Percentiles rank a stretch among this genome's conserved stretches.
Evolutionary conservation across 306 rosid species (phyloP).

Genomic region (Quercus variabilis): DNA sequence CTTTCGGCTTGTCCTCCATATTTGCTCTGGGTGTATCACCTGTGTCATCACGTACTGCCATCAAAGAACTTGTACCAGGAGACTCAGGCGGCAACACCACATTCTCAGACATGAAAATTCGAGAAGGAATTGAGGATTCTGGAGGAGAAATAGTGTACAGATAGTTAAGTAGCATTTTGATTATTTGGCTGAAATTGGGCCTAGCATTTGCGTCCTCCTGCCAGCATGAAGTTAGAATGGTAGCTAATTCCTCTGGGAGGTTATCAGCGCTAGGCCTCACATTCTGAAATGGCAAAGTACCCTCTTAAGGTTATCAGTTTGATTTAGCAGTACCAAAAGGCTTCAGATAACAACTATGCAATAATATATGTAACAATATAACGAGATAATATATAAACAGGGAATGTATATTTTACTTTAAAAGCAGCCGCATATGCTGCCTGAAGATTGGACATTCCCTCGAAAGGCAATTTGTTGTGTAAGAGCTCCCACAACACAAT

Average conservation of each 20-base stretch:
- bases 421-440: constrained; percentile 98
- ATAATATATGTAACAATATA: not conserved
- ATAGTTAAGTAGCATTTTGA: constrained; percentile 78
- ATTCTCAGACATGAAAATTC: constrained; percentile 74
- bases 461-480: constrained; percentile 88
- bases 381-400: not conserved
- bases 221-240: constrained; percentile 83
- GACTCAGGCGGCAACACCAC: constrained; percentile 72
- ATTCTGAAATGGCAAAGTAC: constrained; percentile 55
- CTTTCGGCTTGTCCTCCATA: constrained; percentile 55
- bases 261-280: constrained; percentile 87
- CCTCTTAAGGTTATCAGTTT: constrained; percentile 13
- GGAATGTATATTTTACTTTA: constrained; percentile 46
- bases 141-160: constrained; percentile 75
- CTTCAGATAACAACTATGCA: constrained; percentile 5
- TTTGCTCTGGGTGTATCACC: constrained; percentile 66
- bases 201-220: constrained; percentile 88
- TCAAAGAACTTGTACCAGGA: constrained; percentile 90
- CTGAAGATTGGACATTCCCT: constrained; percentile 99
- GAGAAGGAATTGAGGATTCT: constrained; percentile 53
- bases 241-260: constrained; percentile 74
- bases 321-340: not conserved
- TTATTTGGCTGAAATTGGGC: constrained; percentile 81
- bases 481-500: constrained; percentile 96
- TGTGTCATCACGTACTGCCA: constrained; percentile 56